Conservation (phyloP, 345 rosid genomes). For the Eucalyptus curtisii region DNA sequence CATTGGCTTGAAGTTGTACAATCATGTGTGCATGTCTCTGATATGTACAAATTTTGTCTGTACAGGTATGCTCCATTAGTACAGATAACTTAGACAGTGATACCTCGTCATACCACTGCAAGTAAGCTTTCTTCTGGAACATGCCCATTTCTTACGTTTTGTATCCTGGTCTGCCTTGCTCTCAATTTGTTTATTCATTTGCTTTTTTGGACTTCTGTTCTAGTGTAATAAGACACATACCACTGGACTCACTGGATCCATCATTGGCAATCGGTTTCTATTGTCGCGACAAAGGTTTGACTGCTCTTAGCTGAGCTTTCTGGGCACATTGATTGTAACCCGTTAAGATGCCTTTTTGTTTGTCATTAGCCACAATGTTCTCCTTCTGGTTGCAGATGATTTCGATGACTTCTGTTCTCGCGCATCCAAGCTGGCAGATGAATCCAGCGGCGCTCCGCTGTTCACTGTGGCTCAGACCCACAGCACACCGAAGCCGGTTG, state of each 20-base stretch:
- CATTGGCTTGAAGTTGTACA: background rate
- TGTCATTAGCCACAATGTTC: background rate
- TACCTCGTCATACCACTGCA: constrained; percentile 77
- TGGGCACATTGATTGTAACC: background rate
- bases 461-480: constrained; percentile 30
- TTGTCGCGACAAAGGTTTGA: constrained; percentile 73
- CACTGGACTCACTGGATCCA: constrained; percentile 70
- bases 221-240: constrained; percentile 54
- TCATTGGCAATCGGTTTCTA: constrained; percentile 90
- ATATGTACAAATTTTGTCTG: background rate
- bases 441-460: constrained; percentile 83
- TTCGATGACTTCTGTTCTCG: constrained; percentile 63
- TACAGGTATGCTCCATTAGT: constrained; percentile 48
- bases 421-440: constrained; percentile 66
- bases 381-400: constrained; percentile 35
- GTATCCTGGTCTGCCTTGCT: background rate
- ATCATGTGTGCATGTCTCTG: background rate
- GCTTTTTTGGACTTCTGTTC: background rate
- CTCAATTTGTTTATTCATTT: background rate
- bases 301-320: background rate
- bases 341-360: background rate
- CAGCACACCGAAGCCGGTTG: background rate
- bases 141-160: background rate
- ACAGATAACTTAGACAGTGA: constrained; percentile 49
- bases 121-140: constrained; percentile 25